Evolutionary conservation across 306 rosid genomes (phyloP).

Genomic region (Prunus dulcis): DNA sequence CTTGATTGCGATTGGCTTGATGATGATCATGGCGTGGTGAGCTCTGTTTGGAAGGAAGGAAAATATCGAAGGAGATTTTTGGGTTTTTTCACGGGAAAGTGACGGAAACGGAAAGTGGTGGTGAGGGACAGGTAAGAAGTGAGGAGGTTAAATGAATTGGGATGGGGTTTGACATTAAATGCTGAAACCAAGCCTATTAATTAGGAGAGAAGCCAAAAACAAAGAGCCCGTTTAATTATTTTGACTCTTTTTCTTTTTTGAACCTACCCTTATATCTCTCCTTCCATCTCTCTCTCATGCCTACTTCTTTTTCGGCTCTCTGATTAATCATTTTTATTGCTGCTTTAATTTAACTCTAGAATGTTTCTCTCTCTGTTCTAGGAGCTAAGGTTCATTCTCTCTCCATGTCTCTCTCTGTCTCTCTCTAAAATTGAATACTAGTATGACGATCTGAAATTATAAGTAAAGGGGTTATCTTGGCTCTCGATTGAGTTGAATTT

Average conservation of each 20-base stretch:
- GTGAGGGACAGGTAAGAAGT: conserved; percentile 9
- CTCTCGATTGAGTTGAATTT: neutral
- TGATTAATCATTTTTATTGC: conserved; percentile 1
- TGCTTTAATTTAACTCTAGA: conserved; percentile 7
- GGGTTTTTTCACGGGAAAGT: neutral
- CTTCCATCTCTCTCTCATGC: neutral
- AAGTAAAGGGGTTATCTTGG: neutral
- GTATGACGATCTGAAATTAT: neutral
- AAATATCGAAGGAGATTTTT: neutral
- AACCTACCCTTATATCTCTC: neutral
- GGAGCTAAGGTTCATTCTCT: neutral
- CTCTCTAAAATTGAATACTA: neutral
- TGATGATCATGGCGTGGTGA: neutral
- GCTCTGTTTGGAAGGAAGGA: conserved; percentile 2
- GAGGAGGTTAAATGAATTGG: neutral
- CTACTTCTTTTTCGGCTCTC: neutral
- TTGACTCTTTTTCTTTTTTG: neutral
- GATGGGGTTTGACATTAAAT: neutral
- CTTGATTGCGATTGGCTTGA: neutral
- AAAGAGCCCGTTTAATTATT: conserved; percentile 10
- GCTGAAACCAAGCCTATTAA: conserved; percentile 14
- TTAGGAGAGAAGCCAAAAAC: neutral
- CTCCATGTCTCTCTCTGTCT: neutral
- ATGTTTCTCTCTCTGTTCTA: conserved; percentile 3
- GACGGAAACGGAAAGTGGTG: conserved; percentile 5